Percentiles rank a stretch among this genome's conserved stretches.
These are phyloP conservation scores for Aschersonia sp. DNA, from an alignment of 2,329 filamentous ascomycete genomes.

Conservation along the genomic window DNA sequence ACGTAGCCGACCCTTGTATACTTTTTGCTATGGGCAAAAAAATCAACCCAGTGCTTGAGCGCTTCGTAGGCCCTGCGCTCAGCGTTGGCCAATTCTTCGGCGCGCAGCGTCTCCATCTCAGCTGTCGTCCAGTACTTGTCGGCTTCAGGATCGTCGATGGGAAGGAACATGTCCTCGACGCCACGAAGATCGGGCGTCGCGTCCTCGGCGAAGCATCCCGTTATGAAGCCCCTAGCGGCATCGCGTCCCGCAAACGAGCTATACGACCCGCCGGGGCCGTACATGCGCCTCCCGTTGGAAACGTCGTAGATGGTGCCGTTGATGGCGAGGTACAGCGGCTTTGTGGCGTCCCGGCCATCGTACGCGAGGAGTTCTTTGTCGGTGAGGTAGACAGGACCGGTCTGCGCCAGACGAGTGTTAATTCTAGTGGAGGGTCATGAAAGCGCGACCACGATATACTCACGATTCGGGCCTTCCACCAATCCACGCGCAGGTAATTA, in stretches of 20 bases:
- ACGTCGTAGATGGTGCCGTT: constrained; percentile 83
- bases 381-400: constrained; percentile 54
- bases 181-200: constrained; percentile 72
- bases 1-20: constrained; percentile 73
- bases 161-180: constrained; percentile 72
- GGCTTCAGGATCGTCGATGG: constrained; percentile 44
- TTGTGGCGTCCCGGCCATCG: constrained; percentile 59
- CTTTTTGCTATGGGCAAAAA: constrained; percentile 68
- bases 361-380: constrained; percentile 58
- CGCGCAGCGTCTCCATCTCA: constrained; percentile 37
- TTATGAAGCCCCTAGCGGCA: constrained; percentile 78
- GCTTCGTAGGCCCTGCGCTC: constrained; percentile 48
- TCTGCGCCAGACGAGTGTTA: constrained; percentile 16
- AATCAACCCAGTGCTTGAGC: constrained; percentile 67
- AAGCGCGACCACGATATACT: constrained; percentile 10
- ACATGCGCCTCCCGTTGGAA: constrained; percentile 49
- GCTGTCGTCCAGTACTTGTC: constrained; percentile 42
- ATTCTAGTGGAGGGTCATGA: neutral
- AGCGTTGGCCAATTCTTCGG: constrained; percentile 51
- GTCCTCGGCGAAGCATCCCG: constrained; percentile 83
- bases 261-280: constrained; percentile 78
- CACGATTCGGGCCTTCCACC: constrained; percentile 49
- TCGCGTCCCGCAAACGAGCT: constrained; percentile 76
- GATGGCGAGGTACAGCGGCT: constrained; percentile 81
- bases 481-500: constrained; percentile 42